These are phyloP conservation scores for Cercospora sojina DNA, from an alignment of 2,329 filamentous ascomycete species.

Conservation along the genomic window DNA sequence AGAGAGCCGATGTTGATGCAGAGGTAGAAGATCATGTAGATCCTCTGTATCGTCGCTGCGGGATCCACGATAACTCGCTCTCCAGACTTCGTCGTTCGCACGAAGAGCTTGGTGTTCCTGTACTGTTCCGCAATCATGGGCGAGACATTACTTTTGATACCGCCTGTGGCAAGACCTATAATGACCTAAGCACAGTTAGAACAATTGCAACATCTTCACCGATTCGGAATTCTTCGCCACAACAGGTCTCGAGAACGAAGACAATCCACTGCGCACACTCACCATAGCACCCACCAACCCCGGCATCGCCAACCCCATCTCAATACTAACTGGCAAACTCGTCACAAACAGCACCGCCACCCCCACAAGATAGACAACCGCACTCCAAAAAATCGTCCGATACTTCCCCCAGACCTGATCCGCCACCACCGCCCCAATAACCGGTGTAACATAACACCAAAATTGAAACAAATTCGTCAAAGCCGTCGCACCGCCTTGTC, in stretches of 20 bases:
- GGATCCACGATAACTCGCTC: slow-evolving; percentile 49
- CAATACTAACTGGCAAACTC: slow-evolving; percentile 62
- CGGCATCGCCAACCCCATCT: slow-evolving; percentile 57
- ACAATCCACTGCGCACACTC: not conserved
- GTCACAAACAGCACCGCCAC: slow-evolving; percentile 65
- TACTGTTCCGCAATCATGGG: slow-evolving; percentile 51
- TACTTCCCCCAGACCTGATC: slow-evolving; percentile 61
- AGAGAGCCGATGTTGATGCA: slow-evolving; percentile 71
- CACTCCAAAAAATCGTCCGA: slow-evolving; percentile 67
- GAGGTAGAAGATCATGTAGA: slow-evolving; percentile 30
- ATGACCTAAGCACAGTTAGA: no score
- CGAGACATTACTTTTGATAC: slow-evolving; percentile 75
- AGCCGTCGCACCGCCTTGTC: slow-evolving; percentile 43
- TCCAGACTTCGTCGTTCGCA: slow-evolving; percentile 42
- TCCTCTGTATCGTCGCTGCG: slow-evolving; percentile 42
- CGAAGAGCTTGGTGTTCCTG: slow-evolving; percentile 36
- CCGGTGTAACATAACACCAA: slow-evolving; percentile 35
- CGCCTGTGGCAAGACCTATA: slow-evolving; percentile 70
- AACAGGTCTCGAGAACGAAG: not conserved
- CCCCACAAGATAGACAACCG: slow-evolving; percentile 61
- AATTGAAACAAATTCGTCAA: slow-evolving; percentile 48
- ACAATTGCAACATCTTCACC: no score
- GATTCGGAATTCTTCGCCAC: no score
- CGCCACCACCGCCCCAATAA: slow-evolving; percentile 27
- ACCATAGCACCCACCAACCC: slow-evolving; percentile 61